A percentile compares a stretch with the other conserved stretches of the same genome.
phyloP scores from a whole-genome alignment of 495 filamentous ascomycete genomes.

The Hyphodiscus hymeniophilus region DNA sequence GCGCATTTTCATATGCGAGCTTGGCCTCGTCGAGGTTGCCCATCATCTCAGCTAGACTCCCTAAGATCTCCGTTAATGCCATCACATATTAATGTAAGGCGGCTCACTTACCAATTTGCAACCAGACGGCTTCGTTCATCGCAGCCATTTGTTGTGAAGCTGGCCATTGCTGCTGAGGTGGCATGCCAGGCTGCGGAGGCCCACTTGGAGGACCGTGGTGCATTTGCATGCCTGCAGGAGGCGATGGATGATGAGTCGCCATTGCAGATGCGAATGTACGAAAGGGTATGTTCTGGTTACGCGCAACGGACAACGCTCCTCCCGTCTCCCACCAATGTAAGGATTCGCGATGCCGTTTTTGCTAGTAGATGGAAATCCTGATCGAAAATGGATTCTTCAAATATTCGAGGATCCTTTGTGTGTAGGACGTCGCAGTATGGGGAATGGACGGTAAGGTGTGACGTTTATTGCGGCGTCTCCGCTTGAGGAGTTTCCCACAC shows the following conservation, averaged over 20 bases:
- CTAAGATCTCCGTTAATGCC: constrained; percentile 36
- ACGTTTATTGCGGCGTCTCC: too few relatives aligned
- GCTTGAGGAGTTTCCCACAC: too few relatives aligned
- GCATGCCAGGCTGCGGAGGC: constrained; percentile 31
- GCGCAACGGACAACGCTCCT: too few relatives aligned
- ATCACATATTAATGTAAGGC: background rate
- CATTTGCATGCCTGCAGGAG: constrained; percentile 49
- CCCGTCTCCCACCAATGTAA: too few relatives aligned
- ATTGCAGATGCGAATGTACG: constrained; percentile 22
- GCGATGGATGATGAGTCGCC: constrained; percentile 49
- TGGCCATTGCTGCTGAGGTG: constrained; percentile 25
- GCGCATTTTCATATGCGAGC: constrained; percentile 78
- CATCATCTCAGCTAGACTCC: constrained; percentile 78
- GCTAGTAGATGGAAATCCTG: too few relatives aligned
- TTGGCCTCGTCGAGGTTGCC: constrained; percentile 83
- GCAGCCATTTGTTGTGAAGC: constrained; percentile 35
- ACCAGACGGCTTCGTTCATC: constrained; percentile 84
- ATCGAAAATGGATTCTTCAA: too few relatives aligned
- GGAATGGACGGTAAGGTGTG: too few relatives aligned
- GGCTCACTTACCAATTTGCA: constrained; percentile 77
- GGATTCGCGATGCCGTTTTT: too few relatives aligned
- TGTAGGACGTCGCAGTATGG: background rate
- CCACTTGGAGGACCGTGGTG: constrained; percentile 44
- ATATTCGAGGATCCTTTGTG: too few relatives aligned
- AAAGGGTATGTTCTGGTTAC: too few relatives aligned